A percentile compares a stretch with the other conserved stretches of the same genome.
phyloP scores from a whole-genome alignment of 2,329 filamentous ascomycete species.

The Pseudocercospora vitis region DNA sequence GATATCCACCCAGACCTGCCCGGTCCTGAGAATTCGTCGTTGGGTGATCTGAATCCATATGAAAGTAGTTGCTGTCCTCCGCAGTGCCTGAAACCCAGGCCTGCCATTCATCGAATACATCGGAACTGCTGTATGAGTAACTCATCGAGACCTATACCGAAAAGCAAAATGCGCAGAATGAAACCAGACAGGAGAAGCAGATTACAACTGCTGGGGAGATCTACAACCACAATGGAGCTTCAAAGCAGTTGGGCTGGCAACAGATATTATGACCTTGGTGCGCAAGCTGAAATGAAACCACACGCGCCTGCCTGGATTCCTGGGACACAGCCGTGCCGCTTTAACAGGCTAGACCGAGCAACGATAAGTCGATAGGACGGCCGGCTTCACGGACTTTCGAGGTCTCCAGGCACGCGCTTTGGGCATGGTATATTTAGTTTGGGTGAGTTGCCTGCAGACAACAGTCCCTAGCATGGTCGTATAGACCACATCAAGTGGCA shows the following conservation, averaged over 20 bases:
- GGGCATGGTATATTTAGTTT: conserved; percentile 5
- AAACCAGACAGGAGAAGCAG: no score
- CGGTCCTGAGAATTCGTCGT: no score
- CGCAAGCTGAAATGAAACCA: conserved; percentile 11
- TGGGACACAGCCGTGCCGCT: conserved; percentile 20
- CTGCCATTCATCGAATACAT: conserved; percentile 7
- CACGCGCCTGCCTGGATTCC: conserved; percentile 16
- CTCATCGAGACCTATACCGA: conserved; percentile 4
- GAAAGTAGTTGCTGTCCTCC: neutral
- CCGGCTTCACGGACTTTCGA: conserved; percentile 4
- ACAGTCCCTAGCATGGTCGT: neutral
- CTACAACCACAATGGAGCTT: no score
- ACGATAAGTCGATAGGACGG: conserved; percentile 12
- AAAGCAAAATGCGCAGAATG: neutral
- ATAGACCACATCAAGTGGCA: conserved; percentile 4
- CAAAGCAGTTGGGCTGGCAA: no score
- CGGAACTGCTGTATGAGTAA: conserved; percentile 1
- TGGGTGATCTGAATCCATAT: no score
- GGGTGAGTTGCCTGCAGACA: neutral
- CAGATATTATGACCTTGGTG: conserved; percentile 1
- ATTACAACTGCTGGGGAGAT: no score
- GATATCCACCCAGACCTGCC: no score
- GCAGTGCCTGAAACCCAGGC: conserved; percentile 5
- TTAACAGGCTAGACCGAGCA: conserved; percentile 19
- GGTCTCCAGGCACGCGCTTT: conserved; percentile 2